Evolutionary conservation across 1,284 basidiomycete species (phyloP).

Genomic region (Abortiporus biennis): DNA sequence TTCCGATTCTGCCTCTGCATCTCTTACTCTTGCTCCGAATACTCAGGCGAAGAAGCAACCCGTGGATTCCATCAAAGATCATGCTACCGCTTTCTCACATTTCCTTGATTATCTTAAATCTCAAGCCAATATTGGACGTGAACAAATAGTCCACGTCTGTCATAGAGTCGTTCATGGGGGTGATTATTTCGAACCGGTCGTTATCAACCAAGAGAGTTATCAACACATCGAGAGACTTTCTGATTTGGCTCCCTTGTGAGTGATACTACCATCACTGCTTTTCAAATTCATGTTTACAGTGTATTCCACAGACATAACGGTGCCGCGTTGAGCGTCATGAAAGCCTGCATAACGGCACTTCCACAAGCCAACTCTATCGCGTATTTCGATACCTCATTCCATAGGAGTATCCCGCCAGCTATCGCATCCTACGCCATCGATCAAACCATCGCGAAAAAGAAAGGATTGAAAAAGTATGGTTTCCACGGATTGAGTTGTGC

Average conservation of each 20-base stretch:
- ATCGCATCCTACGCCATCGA: constrained; percentile 77
- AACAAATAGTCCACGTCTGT: constrained; percentile 49
- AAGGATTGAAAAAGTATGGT: constrained; percentile 80
- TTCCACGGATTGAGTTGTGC: constrained; percentile 79
- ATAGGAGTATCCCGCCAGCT: constrained; percentile 66
- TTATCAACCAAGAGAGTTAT: constrained; percentile 57
- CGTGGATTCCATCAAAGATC: constrained; percentile 39
- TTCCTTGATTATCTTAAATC: constrained; percentile 48
- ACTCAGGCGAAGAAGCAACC: constrained; percentile 30
- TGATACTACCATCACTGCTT: constrained; percentile 16
- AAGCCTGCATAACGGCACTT: constrained; percentile 55
- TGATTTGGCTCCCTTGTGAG: constrained; percentile 76
- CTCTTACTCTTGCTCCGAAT: neutral
- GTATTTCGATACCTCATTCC: constrained; percentile 85
- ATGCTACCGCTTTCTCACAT: constrained; percentile 57
- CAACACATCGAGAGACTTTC: constrained; percentile 70
- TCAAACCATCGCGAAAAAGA: constrained; percentile 49
- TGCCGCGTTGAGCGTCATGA: constrained; percentile 53
- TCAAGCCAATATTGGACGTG: constrained; percentile 36
- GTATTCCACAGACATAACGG: constrained; percentile 50
- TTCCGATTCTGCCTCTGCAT: constrained; percentile 29
- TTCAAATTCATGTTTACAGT: neutral
- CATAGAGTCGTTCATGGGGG: constrained; percentile 85
- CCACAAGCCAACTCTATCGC: constrained; percentile 60
- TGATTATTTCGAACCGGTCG: constrained; percentile 59